A percentile compares a stretch with the other conserved stretches of the same genome.
phyloP scores from a whole-genome alignment of 202 grass and related monocot genomes.

The Alloteropsis angusta region DNA sequence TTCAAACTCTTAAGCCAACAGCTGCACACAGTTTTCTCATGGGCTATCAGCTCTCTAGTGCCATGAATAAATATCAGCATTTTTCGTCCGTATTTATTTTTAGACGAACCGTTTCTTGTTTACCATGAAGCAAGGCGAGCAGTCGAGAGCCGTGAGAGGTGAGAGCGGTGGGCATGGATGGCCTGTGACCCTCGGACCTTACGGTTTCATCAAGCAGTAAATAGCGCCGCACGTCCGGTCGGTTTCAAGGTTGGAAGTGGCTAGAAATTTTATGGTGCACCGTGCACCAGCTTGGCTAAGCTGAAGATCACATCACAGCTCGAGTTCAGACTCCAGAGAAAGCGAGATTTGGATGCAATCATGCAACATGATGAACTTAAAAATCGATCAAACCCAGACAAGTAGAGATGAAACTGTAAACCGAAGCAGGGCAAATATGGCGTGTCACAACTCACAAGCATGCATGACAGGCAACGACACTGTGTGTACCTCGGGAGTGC shows the following conservation, averaged over 20 bases:
- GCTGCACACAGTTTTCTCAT: neutral
- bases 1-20: neutral
- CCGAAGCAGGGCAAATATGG: neutral
- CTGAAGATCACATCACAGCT: neutral
- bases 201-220: neutral
- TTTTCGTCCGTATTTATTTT: neutral
- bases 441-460: neutral
- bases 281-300: neutral
- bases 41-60: neutral
- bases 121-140: too few relatives aligned
- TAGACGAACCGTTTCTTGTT: neutral
- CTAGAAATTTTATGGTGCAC: neutral
- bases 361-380: neutral
- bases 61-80: neutral
- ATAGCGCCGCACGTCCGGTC: neutral
- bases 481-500: constrained; percentile 47
- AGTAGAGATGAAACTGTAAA: neutral
- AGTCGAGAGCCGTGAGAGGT: too few relatives aligned
- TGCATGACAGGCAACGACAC: neutral
- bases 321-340: neutral
- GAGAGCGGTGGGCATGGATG: neutral
- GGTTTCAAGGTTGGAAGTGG: neutral
- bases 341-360: neutral
- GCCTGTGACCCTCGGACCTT: neutral
- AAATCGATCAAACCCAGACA: neutral